Conservation (phyloP, 495 filamentous ascomycete species). For the Penicillium odoratum region DNA sequence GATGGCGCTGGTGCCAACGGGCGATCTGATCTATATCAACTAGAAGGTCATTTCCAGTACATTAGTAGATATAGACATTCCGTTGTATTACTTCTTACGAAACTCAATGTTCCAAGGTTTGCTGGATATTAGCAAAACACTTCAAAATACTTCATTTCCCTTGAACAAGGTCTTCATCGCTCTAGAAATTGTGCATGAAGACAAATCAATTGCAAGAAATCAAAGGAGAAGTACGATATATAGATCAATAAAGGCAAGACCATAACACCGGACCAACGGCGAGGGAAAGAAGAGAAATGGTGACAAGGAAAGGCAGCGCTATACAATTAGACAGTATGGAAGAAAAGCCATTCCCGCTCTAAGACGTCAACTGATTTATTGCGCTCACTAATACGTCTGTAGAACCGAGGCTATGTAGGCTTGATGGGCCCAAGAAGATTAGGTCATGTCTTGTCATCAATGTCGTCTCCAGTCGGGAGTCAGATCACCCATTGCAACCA, state of each 20-base stretch:
- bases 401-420: conserved; percentile 27
- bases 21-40: conserved; percentile 16
- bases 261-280: conserved; percentile 27
- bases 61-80: too few relatives aligned
- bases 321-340: conserved; percentile 27
- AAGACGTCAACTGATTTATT: conserved; percentile 32
- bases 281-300: conserved; percentile 15
- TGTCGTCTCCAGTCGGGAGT: conserved; percentile 31
- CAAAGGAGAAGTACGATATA: conserved; percentile 1
- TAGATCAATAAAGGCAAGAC: conserved; percentile 10
- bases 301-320: conserved; percentile 24
- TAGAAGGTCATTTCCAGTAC: too few relatives aligned
- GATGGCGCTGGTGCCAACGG: conserved; percentile 28
- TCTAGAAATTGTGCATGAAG: conserved; percentile 16
- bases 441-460: conserved; percentile 38
- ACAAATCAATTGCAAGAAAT: conserved; percentile 6
- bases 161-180: conserved; percentile 13
- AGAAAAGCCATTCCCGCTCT: conserved; percentile 23
- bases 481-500: conserved; percentile 23
- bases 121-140: too few relatives aligned
- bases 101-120: too few relatives aligned
- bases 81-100: too few relatives aligned
- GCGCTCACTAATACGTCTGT: conserved; percentile 29
- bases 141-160: conserved; percentile 9
- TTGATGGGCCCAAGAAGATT: conserved; percentile 24